These are phyloP conservation scores for Taphrina wiesneri DNA, from an alignment of 1,139 yeast genomes.

Conservation along the genomic window DNA sequence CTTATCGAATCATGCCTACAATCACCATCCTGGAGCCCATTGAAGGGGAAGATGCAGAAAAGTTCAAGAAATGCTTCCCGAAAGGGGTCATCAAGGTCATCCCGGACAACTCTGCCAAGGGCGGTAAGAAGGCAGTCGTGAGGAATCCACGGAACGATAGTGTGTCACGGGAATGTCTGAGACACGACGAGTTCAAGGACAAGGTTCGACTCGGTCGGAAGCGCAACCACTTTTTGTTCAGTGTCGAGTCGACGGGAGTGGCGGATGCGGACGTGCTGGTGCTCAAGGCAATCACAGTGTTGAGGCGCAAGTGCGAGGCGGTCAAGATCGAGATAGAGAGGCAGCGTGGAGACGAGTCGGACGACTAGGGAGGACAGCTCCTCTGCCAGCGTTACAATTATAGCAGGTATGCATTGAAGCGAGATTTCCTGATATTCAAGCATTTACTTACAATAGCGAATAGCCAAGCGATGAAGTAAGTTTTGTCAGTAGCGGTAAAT, in stretches of 20 bases:
- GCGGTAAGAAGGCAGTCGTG: slow-evolving; percentile 61
- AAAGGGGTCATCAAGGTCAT: slow-evolving; percentile 84
- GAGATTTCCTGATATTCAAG: too few species aligned
- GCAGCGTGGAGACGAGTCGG: slow-evolving; percentile 21
- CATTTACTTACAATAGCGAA: neutral
- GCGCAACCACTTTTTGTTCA: slow-evolving; percentile 86
- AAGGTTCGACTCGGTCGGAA: slow-evolving; percentile 88
- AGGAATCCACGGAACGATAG: slow-evolving; percentile 91
- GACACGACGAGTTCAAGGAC: slow-evolving; percentile 86
- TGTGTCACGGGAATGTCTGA: slow-evolving; percentile 90
- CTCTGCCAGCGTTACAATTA: too few species aligned
- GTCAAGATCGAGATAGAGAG: slow-evolving; percentile 33
- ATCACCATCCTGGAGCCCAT: slow-evolving; percentile 74
- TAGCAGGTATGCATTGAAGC: too few species aligned
- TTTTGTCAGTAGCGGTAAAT: neutral
- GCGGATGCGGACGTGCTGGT: slow-evolving; percentile 96
- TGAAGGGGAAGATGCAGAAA: slow-evolving; percentile 70
- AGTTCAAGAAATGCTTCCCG: slow-evolving; percentile 87
- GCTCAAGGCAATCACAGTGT: slow-evolving; percentile 79
- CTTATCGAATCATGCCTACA: slow-evolving; percentile 92
- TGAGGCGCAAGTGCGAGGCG: slow-evolving; percentile 71
- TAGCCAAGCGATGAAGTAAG: neutral
- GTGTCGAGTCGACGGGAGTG: slow-evolving; percentile 89
- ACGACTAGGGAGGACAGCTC: neutral
- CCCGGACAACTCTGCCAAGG: slow-evolving; percentile 50